Evolutionary conservation across 176 grass and related monocot genomes (phyloP), one percentile per base, ranked within the genome.

Genomic region (Aegilops tauschii): DNA sequence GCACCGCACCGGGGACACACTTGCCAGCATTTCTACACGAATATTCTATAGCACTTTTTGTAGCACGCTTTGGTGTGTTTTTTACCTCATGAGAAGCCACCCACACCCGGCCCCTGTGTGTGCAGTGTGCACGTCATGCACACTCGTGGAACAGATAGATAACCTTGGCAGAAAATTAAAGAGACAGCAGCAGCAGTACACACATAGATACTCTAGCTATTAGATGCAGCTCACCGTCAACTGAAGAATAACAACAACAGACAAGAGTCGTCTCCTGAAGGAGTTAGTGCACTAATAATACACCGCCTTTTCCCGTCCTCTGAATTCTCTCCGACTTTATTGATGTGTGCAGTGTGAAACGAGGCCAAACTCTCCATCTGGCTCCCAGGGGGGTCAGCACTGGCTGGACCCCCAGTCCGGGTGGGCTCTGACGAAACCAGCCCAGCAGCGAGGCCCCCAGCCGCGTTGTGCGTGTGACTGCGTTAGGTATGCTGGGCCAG

Each of bases 361-460:
- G 9, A 9, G 28, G 64, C 23, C 63, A 78, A 77, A n/a, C 68
- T 77, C 66, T 29, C 8, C 21, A 13, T 47, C 62, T 56, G 20
- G 31, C 13, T 9, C 23, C 12, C 13, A 4, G 18, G 6, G 85
- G 17, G 52, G 52, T 87, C 81, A 81, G 50, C 81, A 75, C 29
- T 70, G 9, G 61, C 29, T 70, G 89, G 85, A 30, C 81, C 85
- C 85, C 81, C 2, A 27, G 4, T 65, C 63, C 50, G 1, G 14
- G 90, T 88, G 90, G 86, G 90, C 86, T 88, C 82, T 44, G 52
- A 82, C 64, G 62, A n/a, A 20, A 9, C 56, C 56, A 71, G 54
- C 78, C 70, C 78, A 82, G 47, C 2, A 65, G 82, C 0, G 49
- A 52, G 49, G 23, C 77, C 70, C 29, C 2, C 12, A 0, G 4